These are phyloP conservation scores for Angophora floribunda DNA, from an alignment of 345 rosid genomes.

Conservation along the genomic window DNA sequence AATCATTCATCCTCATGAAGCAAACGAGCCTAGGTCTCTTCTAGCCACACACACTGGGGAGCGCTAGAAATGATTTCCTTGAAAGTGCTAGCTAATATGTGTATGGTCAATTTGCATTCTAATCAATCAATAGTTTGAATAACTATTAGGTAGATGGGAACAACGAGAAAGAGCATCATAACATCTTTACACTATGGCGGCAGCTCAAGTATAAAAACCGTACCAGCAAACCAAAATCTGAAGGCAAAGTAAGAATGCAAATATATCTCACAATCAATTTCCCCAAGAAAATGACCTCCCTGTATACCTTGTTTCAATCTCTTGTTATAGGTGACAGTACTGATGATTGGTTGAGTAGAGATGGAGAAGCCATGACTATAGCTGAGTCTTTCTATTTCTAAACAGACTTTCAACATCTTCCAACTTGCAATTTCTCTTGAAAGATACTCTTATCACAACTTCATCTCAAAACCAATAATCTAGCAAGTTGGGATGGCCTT, in stretches of 20 bases:
- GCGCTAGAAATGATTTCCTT: neutral
- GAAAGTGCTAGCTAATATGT: neutral
- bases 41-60: neutral
- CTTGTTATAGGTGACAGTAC: neutral
- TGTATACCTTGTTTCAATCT: neutral
- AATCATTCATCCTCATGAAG: neutral
- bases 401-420: neutral
- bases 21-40: neutral
- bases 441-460: neutral
- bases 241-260: neutral
- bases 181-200: neutral
- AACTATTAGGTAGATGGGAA: neutral
- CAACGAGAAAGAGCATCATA: neutral
- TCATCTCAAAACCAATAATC: neutral
- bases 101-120: neutral
- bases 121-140: neutral
- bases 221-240: neutral
- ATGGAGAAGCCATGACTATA: neutral
- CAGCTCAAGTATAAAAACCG: neutral
- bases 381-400: neutral
- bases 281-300: neutral
- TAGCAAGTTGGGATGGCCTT: neutral
- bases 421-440: neutral
- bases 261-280: neutral
- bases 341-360: neutral